Percentiles rank a stretch among this genome's conserved stretches.
Evolutionary conservation across 495 filamentous ascomycete genomes (phyloP).

Genomic region (Aspergillus conjunctus): DNA sequence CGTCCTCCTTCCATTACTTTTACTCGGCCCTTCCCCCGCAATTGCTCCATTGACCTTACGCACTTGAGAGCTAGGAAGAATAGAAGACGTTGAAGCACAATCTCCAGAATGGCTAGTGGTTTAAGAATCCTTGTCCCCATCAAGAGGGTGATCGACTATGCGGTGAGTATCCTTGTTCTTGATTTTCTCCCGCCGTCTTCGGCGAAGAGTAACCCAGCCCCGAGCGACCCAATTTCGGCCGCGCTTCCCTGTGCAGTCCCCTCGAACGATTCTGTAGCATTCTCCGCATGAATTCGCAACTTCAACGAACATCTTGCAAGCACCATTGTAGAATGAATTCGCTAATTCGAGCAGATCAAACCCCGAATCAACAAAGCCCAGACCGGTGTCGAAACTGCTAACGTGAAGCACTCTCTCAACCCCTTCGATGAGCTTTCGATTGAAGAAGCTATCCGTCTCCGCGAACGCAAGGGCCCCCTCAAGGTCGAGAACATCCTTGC

Average conservation of each 20-base stretch:
- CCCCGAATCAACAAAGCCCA: conserved; percentile 95
- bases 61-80: background rate
- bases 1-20: conserved; percentile 18
- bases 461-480: conserved; percentile 66
- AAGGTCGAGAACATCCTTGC: conserved; percentile 86
- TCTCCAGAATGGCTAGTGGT: conserved; percentile 66
- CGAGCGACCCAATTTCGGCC: background rate
- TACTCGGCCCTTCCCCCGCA: conserved; percentile 10
- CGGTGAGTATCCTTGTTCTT: conserved; percentile 58
- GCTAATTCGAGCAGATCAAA: conserved; percentile 68
- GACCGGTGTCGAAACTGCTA: conserved; percentile 87
- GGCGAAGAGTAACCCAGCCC: conserved; percentile 18
- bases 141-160: conserved; percentile 99
- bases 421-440: conserved; percentile 98
- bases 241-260: background rate
- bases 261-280: background rate
- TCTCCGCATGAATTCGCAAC: background rate
- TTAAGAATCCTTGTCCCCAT: conserved; percentile 92
- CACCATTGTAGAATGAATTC: background rate
- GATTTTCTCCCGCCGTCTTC: conserved; percentile 23
- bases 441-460: conserved; percentile 92
- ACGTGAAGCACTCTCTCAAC: conserved; percentile 97
- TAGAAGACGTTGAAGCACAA: background rate
- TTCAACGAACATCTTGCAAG: background rate
- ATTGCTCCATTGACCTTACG: conserved; percentile 1